A percentile compares a stretch with the other conserved stretches of the same genome.
Conservation (phyloP, 129 eudicot genomes). For the Pseudognaphalium luteoalbum region DNA sequence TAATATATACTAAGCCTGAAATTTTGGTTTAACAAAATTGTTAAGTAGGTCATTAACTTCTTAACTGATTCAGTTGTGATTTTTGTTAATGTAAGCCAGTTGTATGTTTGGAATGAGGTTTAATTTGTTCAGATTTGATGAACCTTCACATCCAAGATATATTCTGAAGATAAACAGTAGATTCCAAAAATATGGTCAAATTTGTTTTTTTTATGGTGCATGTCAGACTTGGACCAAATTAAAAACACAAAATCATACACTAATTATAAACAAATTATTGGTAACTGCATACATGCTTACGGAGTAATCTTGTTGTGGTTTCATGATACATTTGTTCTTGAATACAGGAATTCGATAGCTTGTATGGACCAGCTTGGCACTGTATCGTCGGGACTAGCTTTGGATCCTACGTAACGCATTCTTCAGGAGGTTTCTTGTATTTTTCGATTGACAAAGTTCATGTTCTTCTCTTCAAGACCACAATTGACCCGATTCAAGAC, state of each 20-base stretch:
- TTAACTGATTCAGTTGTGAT: too few relatives aligned
- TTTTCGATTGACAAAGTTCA: conserved; percentile 72
- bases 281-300: neutral
- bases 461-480: conserved; percentile 74
- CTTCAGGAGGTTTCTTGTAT: conserved; percentile 73
- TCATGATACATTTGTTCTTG: neutral
- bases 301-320: neutral
- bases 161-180: conserved; percentile 20
- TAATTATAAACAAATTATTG: neutral
- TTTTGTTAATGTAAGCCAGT: too few relatives aligned
- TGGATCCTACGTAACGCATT: conserved; percentile 83
- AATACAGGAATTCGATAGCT: conserved; percentile 64
- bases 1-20: too few relatives aligned
- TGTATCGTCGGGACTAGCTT: conserved; percentile 85
- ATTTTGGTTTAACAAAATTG: too few relatives aligned
- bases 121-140: conserved; percentile 12
- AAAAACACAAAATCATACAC: neutral
- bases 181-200: conserved; percentile 32
- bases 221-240: conserved; percentile 19
- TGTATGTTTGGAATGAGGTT: neutral
- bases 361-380: conserved; percentile 89
- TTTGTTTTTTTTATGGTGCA: conserved; percentile 21
- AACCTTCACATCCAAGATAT: conserved; percentile 14
- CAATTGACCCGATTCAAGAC: conserved; percentile 53
- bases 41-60: too few relatives aligned